Percentiles rank a stretch among this genome's conserved stretches.
Conservation (phyloP, 768 basidiomycete genomes). For the Naganishia friedmannii region DNA sequence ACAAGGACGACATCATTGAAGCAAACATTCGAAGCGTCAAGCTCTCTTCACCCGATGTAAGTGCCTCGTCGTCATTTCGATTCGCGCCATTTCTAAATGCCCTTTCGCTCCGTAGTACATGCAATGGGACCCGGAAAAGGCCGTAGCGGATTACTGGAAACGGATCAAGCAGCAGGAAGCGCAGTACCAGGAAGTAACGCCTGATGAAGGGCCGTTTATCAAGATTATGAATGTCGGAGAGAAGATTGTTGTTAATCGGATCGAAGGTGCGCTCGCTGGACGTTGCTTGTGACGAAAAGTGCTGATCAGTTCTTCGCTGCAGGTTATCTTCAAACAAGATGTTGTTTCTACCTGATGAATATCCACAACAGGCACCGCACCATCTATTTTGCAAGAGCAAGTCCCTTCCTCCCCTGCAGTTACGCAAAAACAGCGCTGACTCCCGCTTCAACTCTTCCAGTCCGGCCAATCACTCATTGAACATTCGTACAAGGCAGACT, state of each 20-base stretch:
- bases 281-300: not conserved
- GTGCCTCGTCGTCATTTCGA: slow-evolving; percentile 49
- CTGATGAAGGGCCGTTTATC: slow-evolving; percentile 87
- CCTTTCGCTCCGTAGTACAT: slow-evolving; percentile 64
- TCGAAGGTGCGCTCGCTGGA: slow-evolving; percentile 44
- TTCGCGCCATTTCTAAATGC: not conserved
- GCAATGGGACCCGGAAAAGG: slow-evolving; percentile 86
- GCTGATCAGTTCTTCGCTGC: not conserved
- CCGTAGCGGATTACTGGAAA: slow-evolving; percentile 85
- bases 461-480: slow-evolving; percentile 98
- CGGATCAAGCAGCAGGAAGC: slow-evolving; percentile 82
- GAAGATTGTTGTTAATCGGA: slow-evolving; percentile 81
- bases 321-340: slow-evolving; percentile 67
- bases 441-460: slow-evolving; percentile 53
- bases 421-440: not conserved
- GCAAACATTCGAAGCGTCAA: slow-evolving; percentile 93
- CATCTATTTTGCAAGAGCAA: slow-evolving; percentile 92
- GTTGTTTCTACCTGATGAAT: slow-evolving; percentile 99
- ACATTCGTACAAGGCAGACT: slow-evolving; percentile 98
- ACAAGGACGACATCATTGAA: slow-evolving; percentile 87
- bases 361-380: slow-evolving; percentile 89
- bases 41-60: slow-evolving; percentile 93
- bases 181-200: slow-evolving; percentile 86
- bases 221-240: slow-evolving; percentile 96
- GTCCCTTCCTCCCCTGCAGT: slow-evolving; percentile 44